These are phyloP conservation scores for Canariomyces notabilis DNA, from an alignment of 2,329 filamentous ascomycete species.

Conservation along the genomic window DNA sequence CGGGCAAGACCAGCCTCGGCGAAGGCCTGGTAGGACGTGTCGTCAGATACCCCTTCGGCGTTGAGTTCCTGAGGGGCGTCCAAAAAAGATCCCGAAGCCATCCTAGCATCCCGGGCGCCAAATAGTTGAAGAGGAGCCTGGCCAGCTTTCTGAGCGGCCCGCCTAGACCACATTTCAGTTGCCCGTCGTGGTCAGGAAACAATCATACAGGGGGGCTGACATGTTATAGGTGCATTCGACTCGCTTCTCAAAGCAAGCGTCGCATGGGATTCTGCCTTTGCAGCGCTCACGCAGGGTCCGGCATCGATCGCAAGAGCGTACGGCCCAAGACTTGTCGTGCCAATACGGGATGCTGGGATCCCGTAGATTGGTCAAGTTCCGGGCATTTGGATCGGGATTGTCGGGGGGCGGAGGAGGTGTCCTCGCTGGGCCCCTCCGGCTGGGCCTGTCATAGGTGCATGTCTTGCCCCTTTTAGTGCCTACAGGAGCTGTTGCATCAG, in stretches of 20 bases:
- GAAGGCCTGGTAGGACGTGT: not conserved
- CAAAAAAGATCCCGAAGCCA: no score
- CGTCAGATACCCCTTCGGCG: not conserved
- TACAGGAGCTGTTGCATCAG: not conserved
- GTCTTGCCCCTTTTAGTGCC: constrained; percentile 10
- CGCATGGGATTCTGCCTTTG: constrained; percentile 15
- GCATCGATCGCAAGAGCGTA: constrained; percentile 15
- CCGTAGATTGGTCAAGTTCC: constrained; percentile 4
- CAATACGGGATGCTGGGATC: constrained; percentile 7
- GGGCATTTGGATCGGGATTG: not conserved
- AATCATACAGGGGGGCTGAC: not conserved
- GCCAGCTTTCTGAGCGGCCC: not conserved
- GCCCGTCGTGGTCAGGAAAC: not conserved
- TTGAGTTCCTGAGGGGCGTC: not conserved
- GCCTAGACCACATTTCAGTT: not conserved
- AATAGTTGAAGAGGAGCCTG: no score
- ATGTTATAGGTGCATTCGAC: constrained; percentile 17
- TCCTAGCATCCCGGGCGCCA: no score
- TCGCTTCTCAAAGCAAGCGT: constrained; percentile 14
- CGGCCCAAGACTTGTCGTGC: constrained; percentile 7
- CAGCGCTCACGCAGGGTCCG: constrained; percentile 8
- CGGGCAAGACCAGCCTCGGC: not conserved
- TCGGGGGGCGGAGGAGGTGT: constrained; percentile 17
- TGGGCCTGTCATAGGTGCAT: constrained; percentile 19
- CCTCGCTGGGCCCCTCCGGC: constrained; percentile 9